phyloP scores from a whole-genome alignment of 495 filamentous ascomycete species.

The Talaromyces adpressus region DNA sequence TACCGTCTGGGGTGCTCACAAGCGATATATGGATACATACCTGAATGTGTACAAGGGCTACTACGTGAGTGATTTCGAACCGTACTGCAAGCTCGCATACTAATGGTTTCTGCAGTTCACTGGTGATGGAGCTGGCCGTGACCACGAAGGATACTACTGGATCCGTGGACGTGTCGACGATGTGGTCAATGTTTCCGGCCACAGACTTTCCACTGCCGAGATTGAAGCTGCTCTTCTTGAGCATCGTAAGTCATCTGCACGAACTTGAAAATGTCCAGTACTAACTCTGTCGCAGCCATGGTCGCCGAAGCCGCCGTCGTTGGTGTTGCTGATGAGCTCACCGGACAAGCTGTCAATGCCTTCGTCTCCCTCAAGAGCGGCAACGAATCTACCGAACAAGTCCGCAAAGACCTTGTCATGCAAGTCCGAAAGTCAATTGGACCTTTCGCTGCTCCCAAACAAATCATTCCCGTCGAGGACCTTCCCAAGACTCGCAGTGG shows the following conservation, averaged over 20 bases:
- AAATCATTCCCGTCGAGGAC: slow-evolving; percentile 81
- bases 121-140: slow-evolving; percentile 91
- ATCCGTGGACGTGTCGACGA: slow-evolving; percentile 98
- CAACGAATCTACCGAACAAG: slow-evolving; percentile 67
- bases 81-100: background rate
- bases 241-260: slow-evolving; percentile 51
- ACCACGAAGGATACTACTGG: slow-evolving; percentile 99
- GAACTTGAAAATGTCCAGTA: background rate
- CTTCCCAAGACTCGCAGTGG: slow-evolving; percentile 94
- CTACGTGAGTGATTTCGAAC: slow-evolving; percentile 60
- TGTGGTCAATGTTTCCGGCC: slow-evolving; percentile 95
- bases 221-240: slow-evolving; percentile 96
- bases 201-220: slow-evolving; percentile 93
- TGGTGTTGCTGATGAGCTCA: slow-evolving; percentile 86
- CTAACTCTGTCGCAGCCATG: slow-evolving; percentile 31
- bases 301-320: slow-evolving; percentile 96
- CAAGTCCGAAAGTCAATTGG: slow-evolving; percentile 97
- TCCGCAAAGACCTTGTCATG: slow-evolving; percentile 85
- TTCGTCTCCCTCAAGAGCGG: slow-evolving; percentile 92
- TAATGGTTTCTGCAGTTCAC: slow-evolving; percentile 66
- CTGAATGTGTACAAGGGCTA: slow-evolving; percentile 96
- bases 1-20: slow-evolving; percentile 96
- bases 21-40: slow-evolving; percentile 98
- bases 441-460: slow-evolving; percentile 94
- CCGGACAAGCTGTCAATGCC: slow-evolving; percentile 93